Base-by-base conservation (phyloP, 257 asterid genomes). In the Gentiana straminea region DNA sequence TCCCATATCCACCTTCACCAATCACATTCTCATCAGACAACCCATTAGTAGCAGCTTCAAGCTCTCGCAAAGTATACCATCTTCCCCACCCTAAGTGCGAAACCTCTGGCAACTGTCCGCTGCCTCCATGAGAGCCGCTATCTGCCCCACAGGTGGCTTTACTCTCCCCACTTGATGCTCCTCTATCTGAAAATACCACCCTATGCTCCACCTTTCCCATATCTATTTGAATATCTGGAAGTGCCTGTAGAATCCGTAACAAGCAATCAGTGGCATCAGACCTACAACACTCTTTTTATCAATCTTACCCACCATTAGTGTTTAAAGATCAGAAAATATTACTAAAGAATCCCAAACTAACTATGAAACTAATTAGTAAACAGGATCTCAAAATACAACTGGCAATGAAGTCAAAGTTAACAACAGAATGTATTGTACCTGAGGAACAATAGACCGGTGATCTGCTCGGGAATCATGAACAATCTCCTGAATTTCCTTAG, bases 71-170 rank as follows among this genome's bases (percentile, higher is more conserved):
- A 24, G 96, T 91, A 69, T 91, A 91, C 96, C 95, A 91, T 56
- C 95, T 76, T 65, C 98, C 98, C 98, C 98, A 91, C 24, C 98
- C 98, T 77, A 91, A 70, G 75, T 91, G 96, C 1, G 98, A 91
- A 56, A 91, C 96, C 70, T 86, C 98, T 2, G 98, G 96, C 77
- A 91, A 70, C 13, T 77, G 64, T 7, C 92, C 96, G n/a, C 84
- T 82, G 48, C 94, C 94, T 7, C 94, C 94, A 60, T 70, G 65
- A 0, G 98, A 86, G 32, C 80, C 83, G 3, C 86, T 79, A 49
- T 90, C 98, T 13, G 84, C 89, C 53, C 87, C 95, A 78, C 92
- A 84, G 0, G 94, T 86, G 15, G 89, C 94, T 62, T 85, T 68
- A 61, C 95, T 91, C 84, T 91, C 98, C 47, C 96, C 95, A 56